Conservation (phyloP, 2,329 filamentous ascomycete species). For the Talaromyces sp. region DNA sequence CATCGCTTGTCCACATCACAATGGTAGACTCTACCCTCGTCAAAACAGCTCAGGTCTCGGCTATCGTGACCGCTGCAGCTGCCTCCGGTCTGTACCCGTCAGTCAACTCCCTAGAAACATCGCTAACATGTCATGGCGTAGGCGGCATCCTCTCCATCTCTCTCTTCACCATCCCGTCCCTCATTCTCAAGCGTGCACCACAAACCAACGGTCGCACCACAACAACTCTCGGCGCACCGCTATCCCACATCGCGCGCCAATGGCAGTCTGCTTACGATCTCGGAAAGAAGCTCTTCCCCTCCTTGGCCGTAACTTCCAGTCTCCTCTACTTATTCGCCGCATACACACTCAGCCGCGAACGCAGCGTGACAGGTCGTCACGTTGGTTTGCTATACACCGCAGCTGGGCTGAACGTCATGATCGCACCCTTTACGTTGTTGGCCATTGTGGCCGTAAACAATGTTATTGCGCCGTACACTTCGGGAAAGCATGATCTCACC, state of each 20-base stretch:
- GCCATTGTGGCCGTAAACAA: constrained; percentile 31
- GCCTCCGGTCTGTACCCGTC: constrained; percentile 16
- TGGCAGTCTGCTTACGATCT: constrained; percentile 41
- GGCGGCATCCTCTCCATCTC: constrained; percentile 32
- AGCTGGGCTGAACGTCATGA: constrained; percentile 29
- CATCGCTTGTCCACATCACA: background rate
- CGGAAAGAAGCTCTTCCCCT: constrained; percentile 53
- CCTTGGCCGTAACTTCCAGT: constrained; percentile 51
- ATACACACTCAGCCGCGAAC: constrained; percentile 24
- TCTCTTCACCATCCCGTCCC: constrained; percentile 24
- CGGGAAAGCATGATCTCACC: constrained; percentile 8
- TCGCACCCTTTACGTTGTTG: constrained; percentile 34
- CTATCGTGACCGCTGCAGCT: constrained; percentile 16
- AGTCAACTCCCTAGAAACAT: background rate
- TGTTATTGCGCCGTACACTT: constrained; percentile 25
- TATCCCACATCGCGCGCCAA: constrained; percentile 29
- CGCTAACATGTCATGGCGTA: constrained; percentile 10
- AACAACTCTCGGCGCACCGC: constrained; percentile 18
- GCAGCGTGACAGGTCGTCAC: background rate
- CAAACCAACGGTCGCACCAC: background rate
- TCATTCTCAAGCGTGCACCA: constrained; percentile 24
- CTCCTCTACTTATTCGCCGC: constrained; percentile 48
- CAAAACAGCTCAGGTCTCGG: constrained; percentile 17
- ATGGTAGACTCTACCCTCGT: constrained; percentile 17
- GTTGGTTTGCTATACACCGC: constrained; percentile 26